Base-by-base conservation (phyloP, 306 rosid species). In the Acacia confusa region DNA sequence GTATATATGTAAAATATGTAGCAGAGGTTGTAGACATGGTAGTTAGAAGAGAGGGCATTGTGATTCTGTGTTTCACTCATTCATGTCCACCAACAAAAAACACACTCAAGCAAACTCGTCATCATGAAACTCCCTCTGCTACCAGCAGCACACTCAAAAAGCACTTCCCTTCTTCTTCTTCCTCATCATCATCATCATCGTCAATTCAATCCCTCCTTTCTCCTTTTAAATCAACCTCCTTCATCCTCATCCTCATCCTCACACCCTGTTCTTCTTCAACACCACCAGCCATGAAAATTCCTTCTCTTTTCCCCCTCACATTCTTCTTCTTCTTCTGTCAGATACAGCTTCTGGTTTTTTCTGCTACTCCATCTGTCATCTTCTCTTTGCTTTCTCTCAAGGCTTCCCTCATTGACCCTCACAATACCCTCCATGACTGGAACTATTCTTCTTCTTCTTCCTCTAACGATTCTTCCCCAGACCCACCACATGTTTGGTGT, bases 101-200 rank as follows among this genome's bases (percentile, higher is more conserved):
- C 90, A 92, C 98, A 95, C 94, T 69, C 85, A 89, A 82, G 84
- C 82, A 86, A 89, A 45, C 84, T 84, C 71, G 88, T 92, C 88
- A 92, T 89, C 78, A 94, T 92, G 98, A 93, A 93, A 83, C 91
- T 84, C 88, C 91, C 89, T 90, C 99, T 84, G 89, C 89, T 82
- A 82, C 87, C 89, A 86, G 93, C 89, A 86, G 93, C 99, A 93
- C 97, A 89, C 97, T 90, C 20, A 79, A 95, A 92, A 93, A 92
- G 98, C 82, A 82, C 70, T 85, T 84, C 82, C 50, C 87, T 81
- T 72, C 83, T 22, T 1, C 64, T 7, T 2, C 58, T 7, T 20
- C 60, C 2, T 17, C 60, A 0, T 19, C 60, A 7, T 55, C 61
- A 52, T 52, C 57, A 50, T 53, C 61, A 7, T 87, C 88, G 88